Evolutionary conservation across 441 rosid genomes (phyloP).

Genomic region (Corymbia calophylla): DNA sequence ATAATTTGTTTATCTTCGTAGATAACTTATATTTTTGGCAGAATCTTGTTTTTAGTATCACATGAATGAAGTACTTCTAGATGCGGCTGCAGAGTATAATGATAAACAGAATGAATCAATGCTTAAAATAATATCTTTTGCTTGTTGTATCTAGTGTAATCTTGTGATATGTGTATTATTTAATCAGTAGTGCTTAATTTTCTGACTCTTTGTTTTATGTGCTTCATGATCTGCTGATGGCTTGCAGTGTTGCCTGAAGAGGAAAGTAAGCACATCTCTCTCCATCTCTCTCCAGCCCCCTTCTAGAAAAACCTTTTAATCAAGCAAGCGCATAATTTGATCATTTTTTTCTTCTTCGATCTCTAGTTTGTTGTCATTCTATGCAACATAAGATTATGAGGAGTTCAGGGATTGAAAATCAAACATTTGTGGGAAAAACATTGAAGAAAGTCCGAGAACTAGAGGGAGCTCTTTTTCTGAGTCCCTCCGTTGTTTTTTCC

Average conservation of each 20-base stretch:
- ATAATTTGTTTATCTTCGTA: background rate
- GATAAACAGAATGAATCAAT: background rate
- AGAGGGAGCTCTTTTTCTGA: background rate
- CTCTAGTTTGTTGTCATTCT: background rate
- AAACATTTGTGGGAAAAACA: background rate
- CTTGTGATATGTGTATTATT: background rate
- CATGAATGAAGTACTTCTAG: background rate
- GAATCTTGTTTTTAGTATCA: background rate
- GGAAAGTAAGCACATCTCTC: slow-evolving; percentile 57
- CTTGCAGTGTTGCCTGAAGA: slow-evolving; percentile 88
- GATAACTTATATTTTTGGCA: background rate
- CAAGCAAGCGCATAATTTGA: background rate
- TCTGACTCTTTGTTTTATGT: slow-evolving; percentile 14
- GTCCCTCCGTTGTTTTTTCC: background rate
- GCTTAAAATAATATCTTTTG: background rate
- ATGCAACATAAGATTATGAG: background rate
- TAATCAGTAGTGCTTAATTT: background rate
- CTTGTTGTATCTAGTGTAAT: background rate
- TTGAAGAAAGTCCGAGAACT: background rate
- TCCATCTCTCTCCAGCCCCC: background rate
- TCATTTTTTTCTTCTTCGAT: background rate
- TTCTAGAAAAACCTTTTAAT: background rate
- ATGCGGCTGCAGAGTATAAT: background rate
- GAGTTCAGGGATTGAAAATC: background rate
- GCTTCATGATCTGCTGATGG: slow-evolving; percentile 28